phyloP scores from a whole-genome alignment of 2,329 filamentous ascomycete species.

The Aspergillus sp. region DNA sequence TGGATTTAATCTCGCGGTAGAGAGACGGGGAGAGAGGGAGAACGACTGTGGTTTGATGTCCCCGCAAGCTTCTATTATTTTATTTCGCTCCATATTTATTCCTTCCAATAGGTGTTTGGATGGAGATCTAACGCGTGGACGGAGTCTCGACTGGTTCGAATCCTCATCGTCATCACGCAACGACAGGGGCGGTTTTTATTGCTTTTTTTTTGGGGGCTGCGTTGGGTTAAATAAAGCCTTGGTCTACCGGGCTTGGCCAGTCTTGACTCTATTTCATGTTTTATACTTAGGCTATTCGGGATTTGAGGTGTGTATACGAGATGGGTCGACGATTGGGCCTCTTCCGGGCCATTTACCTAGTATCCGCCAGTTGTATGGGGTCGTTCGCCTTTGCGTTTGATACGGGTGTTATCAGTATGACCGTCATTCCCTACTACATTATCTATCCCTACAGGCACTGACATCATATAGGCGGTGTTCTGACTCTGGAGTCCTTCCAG shows the following conservation, averaged over 20 bases:
- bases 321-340: conserved; percentile 37
- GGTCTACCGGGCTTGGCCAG: not conserved
- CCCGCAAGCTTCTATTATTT: not conserved
- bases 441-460: not conserved
- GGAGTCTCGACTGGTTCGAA: not conserved
- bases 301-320: not conserved
- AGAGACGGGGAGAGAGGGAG: not conserved
- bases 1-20: not conserved
- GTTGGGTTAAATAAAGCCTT: not conserved
- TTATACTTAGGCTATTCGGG: not conserved
- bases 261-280: not conserved
- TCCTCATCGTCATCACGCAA: not conserved
- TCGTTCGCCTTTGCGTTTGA: conserved; percentile 42
- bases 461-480: conserved; percentile 40
- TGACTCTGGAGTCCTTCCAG: conserved; percentile 46
- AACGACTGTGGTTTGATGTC: not conserved
- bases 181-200: not conserved
- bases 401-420: conserved; percentile 38
- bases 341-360: conserved; percentile 37
- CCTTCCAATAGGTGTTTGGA: not conserved
- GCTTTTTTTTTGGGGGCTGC: not conserved
- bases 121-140: not conserved
- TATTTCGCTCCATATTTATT: no score
- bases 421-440: not conserved
- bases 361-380: conserved; percentile 38